phyloP scores from a whole-genome alignment of 441 rosid genomes.

The Capsella rubella region DNA sequence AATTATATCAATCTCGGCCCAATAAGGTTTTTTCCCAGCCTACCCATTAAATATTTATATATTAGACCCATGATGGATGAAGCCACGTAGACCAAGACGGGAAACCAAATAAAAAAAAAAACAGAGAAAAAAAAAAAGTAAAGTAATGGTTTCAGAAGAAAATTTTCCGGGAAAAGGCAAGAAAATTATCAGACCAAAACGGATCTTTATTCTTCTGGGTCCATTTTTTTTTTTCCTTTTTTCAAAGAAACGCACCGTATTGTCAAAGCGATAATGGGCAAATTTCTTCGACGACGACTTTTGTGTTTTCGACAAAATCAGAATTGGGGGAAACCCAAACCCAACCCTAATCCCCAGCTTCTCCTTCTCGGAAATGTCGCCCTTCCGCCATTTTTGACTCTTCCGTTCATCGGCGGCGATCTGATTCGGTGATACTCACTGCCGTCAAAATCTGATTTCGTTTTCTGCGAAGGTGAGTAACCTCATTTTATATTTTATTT shows the following conservation, averaged over 20 bases:
- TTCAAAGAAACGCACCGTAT: slow-evolving; percentile 42
- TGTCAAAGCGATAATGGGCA: slow-evolving; percentile 25
- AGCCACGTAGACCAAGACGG: slow-evolving; percentile 25
- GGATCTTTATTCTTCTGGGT: slow-evolving; percentile 27
- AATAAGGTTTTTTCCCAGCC: too few relatives aligned
- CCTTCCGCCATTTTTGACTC: slow-evolving; percentile 10
- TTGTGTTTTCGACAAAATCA: slow-evolving; percentile 37
- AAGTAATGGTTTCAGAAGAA: background rate
- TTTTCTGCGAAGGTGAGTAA: background rate
- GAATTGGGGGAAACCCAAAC: background rate
- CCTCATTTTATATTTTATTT: too few relatives aligned
- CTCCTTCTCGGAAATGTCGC: slow-evolving; percentile 31
- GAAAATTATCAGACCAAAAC: slow-evolving; percentile 35
- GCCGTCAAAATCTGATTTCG: slow-evolving; percentile 3
- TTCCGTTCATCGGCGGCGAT: slow-evolving; percentile 36
- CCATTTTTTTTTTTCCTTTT: background rate
- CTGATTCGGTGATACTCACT: background rate
- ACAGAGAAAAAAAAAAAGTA: background rate
- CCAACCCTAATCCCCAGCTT: slow-evolving; percentile 40
- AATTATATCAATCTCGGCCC: background rate
- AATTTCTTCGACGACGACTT: slow-evolving; percentile 33
- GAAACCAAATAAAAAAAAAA: background rate
- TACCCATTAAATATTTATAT: background rate
- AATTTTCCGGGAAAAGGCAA: slow-evolving; percentile 47
- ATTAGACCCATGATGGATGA: background rate